A percentile compares a stretch with the other conserved stretches of the same genome.
Conservation (phyloP, 2,329 filamentous ascomycete genomes). For the Colletotrichum lini region DNA sequence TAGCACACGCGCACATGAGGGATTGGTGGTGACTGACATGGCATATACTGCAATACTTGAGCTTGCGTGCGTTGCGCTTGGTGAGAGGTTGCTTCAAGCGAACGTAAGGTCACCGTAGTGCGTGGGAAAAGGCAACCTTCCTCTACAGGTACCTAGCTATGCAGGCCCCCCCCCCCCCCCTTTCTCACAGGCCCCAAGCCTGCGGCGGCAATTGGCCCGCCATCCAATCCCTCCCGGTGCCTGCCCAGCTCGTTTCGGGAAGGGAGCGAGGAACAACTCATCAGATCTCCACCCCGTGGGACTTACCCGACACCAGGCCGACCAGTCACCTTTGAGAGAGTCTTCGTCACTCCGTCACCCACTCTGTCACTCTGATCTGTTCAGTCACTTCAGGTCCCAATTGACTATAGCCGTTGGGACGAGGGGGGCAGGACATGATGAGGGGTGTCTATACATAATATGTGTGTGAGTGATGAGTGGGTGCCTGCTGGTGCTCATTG, state of each 20-base stretch:
- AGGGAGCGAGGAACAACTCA: constrained; percentile 41
- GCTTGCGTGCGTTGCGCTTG: background rate
- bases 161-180: constrained; percentile 18
- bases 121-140: background rate
- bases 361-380: background rate
- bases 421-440: constrained; percentile 11
- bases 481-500: background rate
- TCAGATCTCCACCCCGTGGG: constrained; percentile 40
- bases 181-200: constrained; percentile 37
- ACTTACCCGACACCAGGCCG: constrained; percentile 3
- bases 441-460: background rate
- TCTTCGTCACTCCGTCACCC: background rate
- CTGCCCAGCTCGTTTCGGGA: constrained; percentile 38
- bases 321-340: background rate
- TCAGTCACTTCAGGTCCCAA: background rate
- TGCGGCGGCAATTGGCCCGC: constrained; percentile 41
- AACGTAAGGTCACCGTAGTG: constrained; percentile 4
- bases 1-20: constrained; percentile 21
- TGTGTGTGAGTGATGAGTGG: background rate
- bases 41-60: background rate
- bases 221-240: constrained; percentile 15
- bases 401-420: background rate
- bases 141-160: constrained; percentile 2
- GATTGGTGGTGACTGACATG: background rate
- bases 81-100: background rate